These are phyloP conservation scores for Lactifluus subvellereus DNA, from an alignment of 768 basidiomycete genomes.

Conservation along the genomic window DNA sequence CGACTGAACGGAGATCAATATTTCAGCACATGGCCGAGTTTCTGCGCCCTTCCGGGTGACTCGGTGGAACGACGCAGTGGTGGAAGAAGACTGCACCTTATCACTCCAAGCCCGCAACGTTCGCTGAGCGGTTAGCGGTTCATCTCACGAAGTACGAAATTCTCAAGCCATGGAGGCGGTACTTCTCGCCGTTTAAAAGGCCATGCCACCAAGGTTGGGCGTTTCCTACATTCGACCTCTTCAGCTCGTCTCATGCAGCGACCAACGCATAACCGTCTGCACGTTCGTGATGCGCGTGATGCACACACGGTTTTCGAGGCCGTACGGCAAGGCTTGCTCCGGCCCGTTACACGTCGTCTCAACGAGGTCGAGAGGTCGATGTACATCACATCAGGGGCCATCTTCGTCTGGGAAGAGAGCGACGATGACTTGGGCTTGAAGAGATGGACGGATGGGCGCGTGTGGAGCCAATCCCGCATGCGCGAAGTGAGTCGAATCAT, in stretches of 20 bases:
- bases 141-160: constrained; percentile 24
- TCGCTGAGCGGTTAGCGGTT: constrained; percentile 20
- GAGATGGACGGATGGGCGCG: constrained; percentile 65
- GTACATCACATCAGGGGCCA: constrained; percentile 52
- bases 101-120: constrained; percentile 21
- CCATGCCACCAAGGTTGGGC: constrained; percentile 11
- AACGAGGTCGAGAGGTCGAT: constrained; percentile 55
- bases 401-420: constrained; percentile 68
- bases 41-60: constrained; percentile 18
- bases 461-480: constrained; percentile 66
- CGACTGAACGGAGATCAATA: constrained; percentile 23
- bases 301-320: constrained; percentile 64
- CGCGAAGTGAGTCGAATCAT: constrained; percentile 39
- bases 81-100: constrained; percentile 17
- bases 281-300: constrained; percentile 59
- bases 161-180: constrained; percentile 19
- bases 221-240: constrained; percentile 33
- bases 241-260: constrained; percentile 46
- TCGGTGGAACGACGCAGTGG: constrained; percentile 20
- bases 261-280: constrained; percentile 58
- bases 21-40: constrained; percentile 21
- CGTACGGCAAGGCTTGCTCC: constrained; percentile 48
- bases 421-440: constrained; percentile 61
- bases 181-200: constrained; percentile 19
- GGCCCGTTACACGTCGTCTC: constrained; percentile 48